Percentiles rank a stretch among this genome's conserved stretches.
phyloP scores from a whole-genome alignment of 495 filamentous ascomycete species.

The Xylaria intraflava region DNA sequence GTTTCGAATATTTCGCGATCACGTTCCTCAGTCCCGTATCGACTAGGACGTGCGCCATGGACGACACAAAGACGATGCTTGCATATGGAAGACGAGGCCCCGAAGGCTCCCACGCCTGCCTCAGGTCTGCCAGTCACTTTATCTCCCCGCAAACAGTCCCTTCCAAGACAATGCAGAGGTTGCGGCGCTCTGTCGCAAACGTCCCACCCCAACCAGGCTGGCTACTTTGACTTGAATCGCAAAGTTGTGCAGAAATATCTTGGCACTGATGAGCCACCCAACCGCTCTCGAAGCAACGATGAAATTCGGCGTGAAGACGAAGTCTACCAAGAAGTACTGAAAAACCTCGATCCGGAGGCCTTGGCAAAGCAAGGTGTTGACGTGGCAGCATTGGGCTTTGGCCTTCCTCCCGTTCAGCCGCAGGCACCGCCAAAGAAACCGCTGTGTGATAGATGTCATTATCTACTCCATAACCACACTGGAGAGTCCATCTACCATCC shows the following conservation, averaged over 20 bases:
- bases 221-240: slow-evolving; percentile 62
- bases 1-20: slow-evolving; percentile 16
- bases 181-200: slow-evolving; percentile 84
- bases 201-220: slow-evolving; percentile 58
- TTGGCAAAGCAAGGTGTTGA: slow-evolving; percentile 40
- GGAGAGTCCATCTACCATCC: slow-evolving; percentile 70
- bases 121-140: not conserved
- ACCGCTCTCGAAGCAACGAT: slow-evolving; percentile 22
- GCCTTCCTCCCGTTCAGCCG: slow-evolving; percentile 9
- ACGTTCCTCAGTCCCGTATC: slow-evolving; percentile 12
- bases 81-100: slow-evolving; percentile 20
- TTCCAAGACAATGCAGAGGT: slow-evolving; percentile 69
- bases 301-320: slow-evolving; percentile 32
- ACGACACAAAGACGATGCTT: slow-evolving; percentile 22
- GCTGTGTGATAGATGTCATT: slow-evolving; percentile 82
- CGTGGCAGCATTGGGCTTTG: slow-evolving; percentile 22
- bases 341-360: slow-evolving; percentile 32
- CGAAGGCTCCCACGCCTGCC: not conserved
- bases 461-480: slow-evolving; percentile 64
- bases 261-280: slow-evolving; percentile 16
- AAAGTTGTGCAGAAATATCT: slow-evolving; percentile 46
- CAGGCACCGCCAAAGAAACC: slow-evolving; percentile 31
- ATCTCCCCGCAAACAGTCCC: slow-evolving; percentile 5
- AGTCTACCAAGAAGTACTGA: slow-evolving; percentile 35
- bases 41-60: slow-evolving; percentile 14